Evolutionary conservation across 1,139 yeast species (phyloP), one percentile per base, ranked within the genome.

Genomic region (Lodderomyces margitis): DNA sequence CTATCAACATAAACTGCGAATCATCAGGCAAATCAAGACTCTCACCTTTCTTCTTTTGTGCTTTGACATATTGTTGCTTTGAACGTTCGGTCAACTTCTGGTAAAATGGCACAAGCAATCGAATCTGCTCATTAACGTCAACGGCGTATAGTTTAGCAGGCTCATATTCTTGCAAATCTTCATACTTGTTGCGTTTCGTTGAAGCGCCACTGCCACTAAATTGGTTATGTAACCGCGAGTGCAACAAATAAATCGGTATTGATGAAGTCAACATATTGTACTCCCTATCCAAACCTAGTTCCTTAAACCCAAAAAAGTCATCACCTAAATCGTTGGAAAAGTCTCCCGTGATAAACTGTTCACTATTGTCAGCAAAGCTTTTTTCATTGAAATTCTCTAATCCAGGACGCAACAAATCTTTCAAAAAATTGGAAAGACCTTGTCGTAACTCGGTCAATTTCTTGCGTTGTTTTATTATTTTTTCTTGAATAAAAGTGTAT

Each of bases 301-400:
- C 98, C 56, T 79, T 85, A 68, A 94, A 94, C 0, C 99, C 99
- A 67, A 94, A 94, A 73, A 91, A 92, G 64, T 94, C 99, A 52
- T 86, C 95, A 11, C 98, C 98, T 39, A 92, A 69, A 49, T 89
- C 96, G 54, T 80, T 85, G 1, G 96, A 84, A 58, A 92, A 94
- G 55, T 89, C 97, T 45, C 99, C 99, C 16, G 94, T 87, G 53
- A 91, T 68, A 56, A 91, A 92, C 59, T 91, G 96, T 49, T 92
- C 98, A 58, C 95, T 86, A 54, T 89, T 87, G 56, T 92, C 98
- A 34, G 72, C 81, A 61, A 92, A 92, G 52, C 83, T 85, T 44
- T 78, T 75, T 56, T 91, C 98, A 43, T 78, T 83, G 44, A 80
- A 66, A 49, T 82, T 72, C 48, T 86, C 92, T 43, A 87, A 72